These are phyloP conservation scores for Saksenaea oblongispora DNA, from an alignment of 371 early-diverging fungal species.

Conservation along the genomic window DNA sequence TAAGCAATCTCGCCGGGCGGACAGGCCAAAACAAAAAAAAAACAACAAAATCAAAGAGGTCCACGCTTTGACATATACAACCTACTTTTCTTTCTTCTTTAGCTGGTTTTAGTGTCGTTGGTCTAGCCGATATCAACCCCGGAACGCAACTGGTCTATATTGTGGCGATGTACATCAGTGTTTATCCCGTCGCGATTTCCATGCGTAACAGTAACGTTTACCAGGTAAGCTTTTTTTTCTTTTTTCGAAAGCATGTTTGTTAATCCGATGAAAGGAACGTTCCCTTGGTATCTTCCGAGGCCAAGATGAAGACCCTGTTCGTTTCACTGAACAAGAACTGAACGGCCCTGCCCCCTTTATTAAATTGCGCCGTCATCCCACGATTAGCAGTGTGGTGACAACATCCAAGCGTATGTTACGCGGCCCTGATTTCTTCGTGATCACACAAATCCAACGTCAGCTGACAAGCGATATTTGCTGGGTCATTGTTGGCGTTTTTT, in stretches of 20 bases:
- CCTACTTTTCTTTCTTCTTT: background rate
- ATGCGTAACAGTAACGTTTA: conserved; percentile 44
- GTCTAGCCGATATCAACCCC: conserved; percentile 31
- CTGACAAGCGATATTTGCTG: conserved; percentile 47
- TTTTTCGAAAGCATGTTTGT: too few relatives aligned
- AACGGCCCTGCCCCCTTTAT: conserved; percentile 29
- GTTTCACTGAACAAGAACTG: conserved; percentile 20
- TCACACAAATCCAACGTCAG: conserved; percentile 46
- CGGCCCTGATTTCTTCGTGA: conserved; percentile 45
- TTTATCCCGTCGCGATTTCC: conserved; percentile 41
- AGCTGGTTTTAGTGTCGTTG: conserved; percentile 35
- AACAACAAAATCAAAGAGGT: background rate
- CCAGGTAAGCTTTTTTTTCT: too few relatives aligned
- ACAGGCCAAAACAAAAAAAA: too few relatives aligned
- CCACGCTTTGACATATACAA: background rate
- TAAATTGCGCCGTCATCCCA: conserved; percentile 14
- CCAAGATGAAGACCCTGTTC: conserved; percentile 25
- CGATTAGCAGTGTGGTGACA: conserved; percentile 33
- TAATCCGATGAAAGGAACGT: too few relatives aligned
- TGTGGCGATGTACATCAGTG: conserved; percentile 42
- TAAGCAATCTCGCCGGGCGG: conserved; percentile 8
- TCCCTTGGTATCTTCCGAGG: conserved; percentile 48
- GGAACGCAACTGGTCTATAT: conserved; percentile 32
- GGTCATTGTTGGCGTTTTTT: conserved; percentile 41
- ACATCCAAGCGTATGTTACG: conserved; percentile 27